These are phyloP conservation scores for Vaccinium darrowii DNA, from an alignment of 148 eudicot species.

Conservation along the genomic window DNA sequence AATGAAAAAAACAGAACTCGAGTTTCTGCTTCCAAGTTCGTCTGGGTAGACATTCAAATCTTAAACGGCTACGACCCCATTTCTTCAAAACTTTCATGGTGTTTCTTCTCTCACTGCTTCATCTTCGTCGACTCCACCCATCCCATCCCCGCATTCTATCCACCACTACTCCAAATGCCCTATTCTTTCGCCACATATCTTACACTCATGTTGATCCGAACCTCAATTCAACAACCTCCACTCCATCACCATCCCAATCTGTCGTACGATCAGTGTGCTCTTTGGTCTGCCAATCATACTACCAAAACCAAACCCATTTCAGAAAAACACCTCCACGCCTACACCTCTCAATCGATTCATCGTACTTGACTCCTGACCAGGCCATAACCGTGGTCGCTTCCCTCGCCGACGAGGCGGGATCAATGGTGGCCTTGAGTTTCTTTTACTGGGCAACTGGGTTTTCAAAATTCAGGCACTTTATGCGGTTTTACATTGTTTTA, in stretches of 20 bases:
- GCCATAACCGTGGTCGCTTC: conserved; percentile 69
- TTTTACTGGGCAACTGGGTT: conserved; percentile 72
- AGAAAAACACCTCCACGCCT: conserved; percentile 38
- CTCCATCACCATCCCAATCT: conserved; percentile 33
- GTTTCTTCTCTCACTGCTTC: not conserved
- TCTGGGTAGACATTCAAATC: not conserved
- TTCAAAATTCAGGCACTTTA: conserved; percentile 53
- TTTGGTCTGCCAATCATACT: conserved; percentile 60
- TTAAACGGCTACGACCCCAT: not conserved
- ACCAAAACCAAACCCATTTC: conserved; percentile 40
- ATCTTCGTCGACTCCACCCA: conserved; percentile 1
- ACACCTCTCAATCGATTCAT: conserved; percentile 39
- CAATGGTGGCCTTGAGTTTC: conserved; percentile 73
- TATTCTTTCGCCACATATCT: not conserved
- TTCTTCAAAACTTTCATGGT: not conserved
- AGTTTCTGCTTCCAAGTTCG: too few relatives aligned
- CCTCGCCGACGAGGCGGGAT: conserved; percentile 62
- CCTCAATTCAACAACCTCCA: not conserved
- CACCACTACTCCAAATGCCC: not conserved
- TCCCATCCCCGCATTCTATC: not conserved
- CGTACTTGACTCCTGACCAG: conserved; percentile 55
- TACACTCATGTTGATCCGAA: not conserved
- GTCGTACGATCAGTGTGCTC: conserved; percentile 50
- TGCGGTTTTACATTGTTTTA: conserved; percentile 76
- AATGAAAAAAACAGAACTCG: too few relatives aligned